Base-by-base conservation (phyloP, 2,329 filamentous ascomycete genomes). In the Rutstroemia sp. region DNA sequence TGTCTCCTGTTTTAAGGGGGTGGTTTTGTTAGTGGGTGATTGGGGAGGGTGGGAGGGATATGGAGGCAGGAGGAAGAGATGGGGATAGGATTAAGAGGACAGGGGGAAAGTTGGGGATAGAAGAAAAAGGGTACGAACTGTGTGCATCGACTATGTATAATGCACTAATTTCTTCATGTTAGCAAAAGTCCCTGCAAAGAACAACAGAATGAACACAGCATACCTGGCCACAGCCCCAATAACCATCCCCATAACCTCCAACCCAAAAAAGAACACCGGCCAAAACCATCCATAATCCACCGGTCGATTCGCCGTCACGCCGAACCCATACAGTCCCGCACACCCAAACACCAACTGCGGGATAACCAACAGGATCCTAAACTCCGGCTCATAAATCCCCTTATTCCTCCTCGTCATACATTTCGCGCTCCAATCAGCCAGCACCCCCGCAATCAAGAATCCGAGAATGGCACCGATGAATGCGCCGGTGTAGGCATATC, bases 141-240 rank as follows among this genome's bases (percentile, higher is more conserved):
- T 96, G 92, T 0, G 92, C 92, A 73, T 96, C 92, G 7, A 96
- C 88, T 67, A 96, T 87, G 68, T 97, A 97, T 23, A 96, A 74
- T 59, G 55, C 41, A 52, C 54, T 56, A 34, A 18, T 14, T 48
- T 6, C 21, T 8, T 25, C 1, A n/a, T 16, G n/a, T 56, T 42
- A 56, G 49, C 8, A 7, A 25, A 18, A 34, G 19, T 27, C n/a
- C 23, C 25, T 38, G 25, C 4, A 18, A 27, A 18, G 21, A 16
- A 12, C 21, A 6, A 2, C 10, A 23, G 41, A 23, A 6, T 18
- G 2, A 9, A 8, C 3, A 19, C n/a, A 44, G 27, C 6, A 25
- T 16, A 88, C 1, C 89, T 86, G 5, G 89, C 86, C 2, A 96
- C 90, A 1, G 92, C 90, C 1, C 92, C 92, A 67, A 95, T 85